Conservation (phyloP, 805 yeast genomes). For the Candida sanyiensis region DNA sequence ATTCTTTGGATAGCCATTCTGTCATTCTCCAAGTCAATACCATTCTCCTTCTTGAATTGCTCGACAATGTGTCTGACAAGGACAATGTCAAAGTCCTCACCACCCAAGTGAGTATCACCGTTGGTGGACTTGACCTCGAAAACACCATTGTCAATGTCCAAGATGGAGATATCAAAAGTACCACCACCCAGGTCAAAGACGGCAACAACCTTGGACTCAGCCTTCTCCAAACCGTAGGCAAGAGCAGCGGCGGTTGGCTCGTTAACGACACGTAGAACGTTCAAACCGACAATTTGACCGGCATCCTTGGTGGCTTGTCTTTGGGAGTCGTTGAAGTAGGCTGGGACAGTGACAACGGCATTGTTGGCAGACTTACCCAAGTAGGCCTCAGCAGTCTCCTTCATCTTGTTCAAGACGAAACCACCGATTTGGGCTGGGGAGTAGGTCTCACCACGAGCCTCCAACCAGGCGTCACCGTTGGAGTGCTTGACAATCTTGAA, state of each 20-base stretch:
- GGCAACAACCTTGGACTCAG: conserved; percentile 73
- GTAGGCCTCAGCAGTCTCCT: conserved; percentile 55
- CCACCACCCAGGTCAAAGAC: conserved; percentile 97
- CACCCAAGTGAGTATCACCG: conserved; percentile 27
- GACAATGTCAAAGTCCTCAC: conserved; percentile 70
- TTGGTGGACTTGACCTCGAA: conserved; percentile 90
- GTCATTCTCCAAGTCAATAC: conserved; percentile 26
- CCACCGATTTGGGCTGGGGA: conserved; percentile 77
- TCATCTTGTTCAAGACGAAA: conserved; percentile 58
- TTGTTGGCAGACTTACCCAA: conserved; percentile 48
- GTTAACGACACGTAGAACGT: conserved; percentile 16
- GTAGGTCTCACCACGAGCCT: conserved; percentile 37
- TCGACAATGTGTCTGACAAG: conserved; percentile 52
- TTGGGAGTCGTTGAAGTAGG: conserved; percentile 18
- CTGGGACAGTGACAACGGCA: conserved; percentile 50
- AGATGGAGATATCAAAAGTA: conserved; percentile 91
- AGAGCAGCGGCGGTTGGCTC: conserved; percentile 79
- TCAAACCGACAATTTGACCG: conserved; percentile 17
- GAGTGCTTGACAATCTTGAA: conserved; percentile 52
- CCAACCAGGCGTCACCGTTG: conserved; percentile 69
- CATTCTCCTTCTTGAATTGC: conserved; percentile 46
- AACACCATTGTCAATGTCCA: conserved; percentile 91
- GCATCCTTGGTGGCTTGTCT: conserved; percentile 20
- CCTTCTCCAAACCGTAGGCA: conserved; percentile 86
- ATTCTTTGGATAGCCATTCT: conserved; percentile 62